Percentiles rank a stretch among this genome's conserved stretches.
Evolutionary conservation across 2,329 filamentous ascomycete genomes (phyloP).

Genomic region (Neophaeococcomyces mojaviensis): DNA sequence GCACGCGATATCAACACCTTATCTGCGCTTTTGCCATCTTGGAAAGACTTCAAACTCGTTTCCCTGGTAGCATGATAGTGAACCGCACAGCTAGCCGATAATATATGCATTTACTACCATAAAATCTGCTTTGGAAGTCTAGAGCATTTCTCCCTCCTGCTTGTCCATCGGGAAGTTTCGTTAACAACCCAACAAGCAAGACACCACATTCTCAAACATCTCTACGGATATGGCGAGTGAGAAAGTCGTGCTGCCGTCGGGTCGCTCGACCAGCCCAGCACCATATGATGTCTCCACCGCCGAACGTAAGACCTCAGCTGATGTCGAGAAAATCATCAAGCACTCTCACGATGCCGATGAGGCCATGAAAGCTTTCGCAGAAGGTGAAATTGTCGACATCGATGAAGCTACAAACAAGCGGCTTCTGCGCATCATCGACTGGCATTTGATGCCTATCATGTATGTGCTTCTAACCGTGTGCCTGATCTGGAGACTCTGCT

Average conservation of each 20-base stretch:
- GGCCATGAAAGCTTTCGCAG: slow-evolving; percentile 50
- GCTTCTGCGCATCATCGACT: slow-evolving; percentile 56
- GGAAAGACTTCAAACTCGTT: too few species aligned
- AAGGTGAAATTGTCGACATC: slow-evolving; percentile 45
- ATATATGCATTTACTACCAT: too few species aligned
- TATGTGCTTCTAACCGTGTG: slow-evolving; percentile 43
- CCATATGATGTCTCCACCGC: not conserved
- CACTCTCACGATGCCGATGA: slow-evolving; percentile 54
- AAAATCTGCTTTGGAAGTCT: too few species aligned
- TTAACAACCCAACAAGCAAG: too few species aligned
- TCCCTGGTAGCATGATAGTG: too few species aligned
- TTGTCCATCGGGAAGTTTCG: too few species aligned
- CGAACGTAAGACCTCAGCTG: not conserved
- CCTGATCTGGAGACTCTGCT: not conserved
- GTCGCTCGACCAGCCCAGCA: not conserved
- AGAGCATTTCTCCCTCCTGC: too few species aligned
- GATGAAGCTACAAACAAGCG: slow-evolving; percentile 51
- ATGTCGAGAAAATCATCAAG: slow-evolving; percentile 34
- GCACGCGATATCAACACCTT: too few species aligned
- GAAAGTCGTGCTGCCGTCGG: not conserved
- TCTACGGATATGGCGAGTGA: not conserved
- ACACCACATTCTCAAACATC: too few species aligned
- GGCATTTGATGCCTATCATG: slow-evolving; percentile 54
- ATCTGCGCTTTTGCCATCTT: too few species aligned
- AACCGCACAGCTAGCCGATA: too few species aligned